Evolutionary conservation across 169 alveolate genomes (phyloP), one percentile per base, ranked within the genome.

Genomic region (Babesia ovis): DNA sequence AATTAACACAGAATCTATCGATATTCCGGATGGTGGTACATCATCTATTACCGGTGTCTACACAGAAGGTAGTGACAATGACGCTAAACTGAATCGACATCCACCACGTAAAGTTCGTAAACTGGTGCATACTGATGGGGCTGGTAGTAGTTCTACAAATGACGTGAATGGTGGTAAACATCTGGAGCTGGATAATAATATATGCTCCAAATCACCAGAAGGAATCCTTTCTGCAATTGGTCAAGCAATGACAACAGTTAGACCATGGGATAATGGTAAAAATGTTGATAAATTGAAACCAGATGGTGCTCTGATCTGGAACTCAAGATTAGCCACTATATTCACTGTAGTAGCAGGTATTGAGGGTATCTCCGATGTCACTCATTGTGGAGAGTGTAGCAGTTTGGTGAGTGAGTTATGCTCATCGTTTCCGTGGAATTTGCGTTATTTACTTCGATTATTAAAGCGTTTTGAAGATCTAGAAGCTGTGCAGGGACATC

Each of bases 401-500:
- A 39, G 23, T 4, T 23, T 64, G 34, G 39, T 48, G 32, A 31
- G 3, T 8, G 37, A 18, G 32, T 1, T 64, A 0, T 16, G 53
- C 1, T 6, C 64, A 16, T 64, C 74, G 5, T 64, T 64, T 42
- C 45, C 48, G 0, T 64, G 54, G 45, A 18, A 48, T 0, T n/a
- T 64, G 59, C 41, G 29, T 6, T 31, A n/a, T 23, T 6, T 64
- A 1, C 5, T 45, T 34, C 5, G 39, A 16, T 32, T 29, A 12
- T 31, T 35, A 37, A 64, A 48, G 48, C 59, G 74, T 11, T 29
- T 14, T 32, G 74, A 64, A 8, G 53, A 64, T 23, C 29, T 64
- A 43, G 74, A 45, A 23, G 51, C 62, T 11, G 5, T 64, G 62
- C 41, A 64, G 27, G 54, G 61, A 27, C n/a, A 46, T 4, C 50